A percentile compares a stretch with the other conserved stretches of the same genome.
phyloP scores from a whole-genome alignment of 2,329 filamentous ascomycete genomes.

The Phyllosticta paracitricarpa region DNA sequence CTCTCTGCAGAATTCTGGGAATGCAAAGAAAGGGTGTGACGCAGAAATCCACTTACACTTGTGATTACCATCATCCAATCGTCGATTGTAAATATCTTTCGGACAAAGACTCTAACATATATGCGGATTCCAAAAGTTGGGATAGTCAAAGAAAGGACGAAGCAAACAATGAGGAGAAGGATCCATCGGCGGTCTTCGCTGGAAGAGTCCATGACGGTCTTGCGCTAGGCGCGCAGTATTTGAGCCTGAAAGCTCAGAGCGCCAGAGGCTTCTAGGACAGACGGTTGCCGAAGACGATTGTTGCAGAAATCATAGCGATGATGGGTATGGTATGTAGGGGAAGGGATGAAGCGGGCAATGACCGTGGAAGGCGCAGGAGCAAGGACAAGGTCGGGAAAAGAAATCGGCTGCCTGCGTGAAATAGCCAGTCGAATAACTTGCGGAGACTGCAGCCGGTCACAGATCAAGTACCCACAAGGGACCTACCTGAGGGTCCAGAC shows the following conservation, averaged over 20 bases:
- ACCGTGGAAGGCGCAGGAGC: background rate
- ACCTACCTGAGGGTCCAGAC: background rate
- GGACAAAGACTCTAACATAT: background rate
- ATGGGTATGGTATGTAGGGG: background rate
- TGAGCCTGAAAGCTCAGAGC: background rate
- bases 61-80: constrained; percentile 2
- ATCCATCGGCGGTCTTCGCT: constrained; percentile 2
- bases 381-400: background rate
- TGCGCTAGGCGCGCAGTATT: background rate
- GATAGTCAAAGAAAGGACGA: background rate
- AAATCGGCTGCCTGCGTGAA: background rate
- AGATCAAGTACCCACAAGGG: background rate
- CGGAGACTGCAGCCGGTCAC: background rate
- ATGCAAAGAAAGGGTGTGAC: background rate
- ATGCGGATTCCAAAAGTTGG: background rate
- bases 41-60: background rate
- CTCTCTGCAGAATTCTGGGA: background rate
- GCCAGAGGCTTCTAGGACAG: background rate
- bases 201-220: background rate
- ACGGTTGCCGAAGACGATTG: background rate
- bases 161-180: background rate
- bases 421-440: background rate
- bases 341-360: background rate
- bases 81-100: background rate
- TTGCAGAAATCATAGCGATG: background rate